Evolutionary conservation across 768 basidiomycete species (phyloP), one percentile per base, ranked within the genome.

Genomic region (Strobilomyces confusus): DNA sequence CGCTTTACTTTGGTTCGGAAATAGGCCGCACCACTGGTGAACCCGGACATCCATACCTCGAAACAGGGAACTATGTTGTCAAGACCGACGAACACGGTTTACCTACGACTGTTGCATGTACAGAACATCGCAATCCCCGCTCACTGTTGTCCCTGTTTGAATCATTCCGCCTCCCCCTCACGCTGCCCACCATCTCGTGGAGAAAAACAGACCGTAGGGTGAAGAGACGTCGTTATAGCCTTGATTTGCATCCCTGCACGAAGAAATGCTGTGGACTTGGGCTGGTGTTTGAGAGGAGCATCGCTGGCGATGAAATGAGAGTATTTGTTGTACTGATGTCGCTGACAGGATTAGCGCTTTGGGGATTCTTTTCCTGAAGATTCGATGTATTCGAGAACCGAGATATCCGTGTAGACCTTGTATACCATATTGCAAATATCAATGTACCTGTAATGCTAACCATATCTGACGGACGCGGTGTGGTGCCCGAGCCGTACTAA

Each of bases 301-400:
- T 77, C 1, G 86, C 87, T 22, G 87, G 87, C 7, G 84, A 88
- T 63, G 87, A 89, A 67, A 76, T 80, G 65, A 74, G 69, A 47
- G 56, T 68, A 3, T 52, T 69, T 30, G 44, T 60, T 29, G 51
- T 68, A 6, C 34, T 69, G 32, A 34, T 64, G 36, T 67, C 68
- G 8, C 49, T 69, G 42, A 62, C 64, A 11, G 69, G 63, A 43
- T 42, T 70, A 22, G 68, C 68, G 11, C 51, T 69, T 6, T 71
- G 68, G 68, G 58, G 68, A 23, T 69, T 69, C 48, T 64, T 69
- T n/a, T 56, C 62, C 19, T 67, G 46, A 64, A 32, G 23, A 20
- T 32, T n/a, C 17, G 34, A 29, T 19, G 36, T 29, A 14, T 23
- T 8, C 7, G 20, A 41, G 37, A 33, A 41, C 26, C 26, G 17